Conservation (phyloP, 2,329 filamentous ascomycete genomes). For the Diaporthe sp. region DNA sequence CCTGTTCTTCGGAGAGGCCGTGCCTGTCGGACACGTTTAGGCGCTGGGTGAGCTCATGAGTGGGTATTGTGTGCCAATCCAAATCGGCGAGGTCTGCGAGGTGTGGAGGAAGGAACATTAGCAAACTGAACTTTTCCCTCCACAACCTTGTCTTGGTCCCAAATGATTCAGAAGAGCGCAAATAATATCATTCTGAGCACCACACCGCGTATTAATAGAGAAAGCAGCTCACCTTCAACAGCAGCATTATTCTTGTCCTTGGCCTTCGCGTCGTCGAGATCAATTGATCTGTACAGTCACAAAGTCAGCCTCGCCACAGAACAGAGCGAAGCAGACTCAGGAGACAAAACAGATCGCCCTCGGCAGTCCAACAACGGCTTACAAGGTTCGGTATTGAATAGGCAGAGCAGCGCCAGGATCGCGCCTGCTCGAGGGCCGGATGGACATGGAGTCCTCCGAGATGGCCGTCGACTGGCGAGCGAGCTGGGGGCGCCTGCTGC, state of each 20-base stretch:
- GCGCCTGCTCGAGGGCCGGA: slow-evolving; percentile 10
- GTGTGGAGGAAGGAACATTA: slow-evolving; percentile 33
- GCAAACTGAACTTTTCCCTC: not conserved
- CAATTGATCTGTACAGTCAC: slow-evolving; percentile 54
- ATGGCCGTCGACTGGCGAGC: slow-evolving; percentile 27
- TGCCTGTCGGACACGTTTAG: slow-evolving; percentile 65
- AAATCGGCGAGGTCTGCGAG: slow-evolving; percentile 68
- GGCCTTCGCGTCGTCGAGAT: slow-evolving; percentile 65
- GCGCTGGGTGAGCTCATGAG: slow-evolving; percentile 68
- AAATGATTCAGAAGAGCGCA: not conserved
- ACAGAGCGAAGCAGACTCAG: slow-evolving; percentile 11
- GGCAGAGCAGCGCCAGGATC: slow-evolving; percentile 56
- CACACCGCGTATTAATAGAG: not conserved
- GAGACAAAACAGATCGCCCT: slow-evolving; percentile 17
- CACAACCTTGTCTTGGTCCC: not conserved
- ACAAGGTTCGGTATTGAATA: slow-evolving; percentile 67
- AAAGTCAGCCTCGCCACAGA: slow-evolving; percentile 28
- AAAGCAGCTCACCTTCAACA: slow-evolving; percentile 51
- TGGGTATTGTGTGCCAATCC: slow-evolving; percentile 73
- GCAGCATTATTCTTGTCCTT: slow-evolving; percentile 55
- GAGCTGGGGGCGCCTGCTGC: not conserved
- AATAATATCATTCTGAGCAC: not conserved
- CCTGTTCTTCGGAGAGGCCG: slow-evolving; percentile 71
- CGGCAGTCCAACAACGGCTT: slow-evolving; percentile 38
- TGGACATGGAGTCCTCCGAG: slow-evolving; percentile 29